phyloP scores from a whole-genome alignment of 768 basidiomycete species.

The Suillus fuscotomentosus region DNA sequence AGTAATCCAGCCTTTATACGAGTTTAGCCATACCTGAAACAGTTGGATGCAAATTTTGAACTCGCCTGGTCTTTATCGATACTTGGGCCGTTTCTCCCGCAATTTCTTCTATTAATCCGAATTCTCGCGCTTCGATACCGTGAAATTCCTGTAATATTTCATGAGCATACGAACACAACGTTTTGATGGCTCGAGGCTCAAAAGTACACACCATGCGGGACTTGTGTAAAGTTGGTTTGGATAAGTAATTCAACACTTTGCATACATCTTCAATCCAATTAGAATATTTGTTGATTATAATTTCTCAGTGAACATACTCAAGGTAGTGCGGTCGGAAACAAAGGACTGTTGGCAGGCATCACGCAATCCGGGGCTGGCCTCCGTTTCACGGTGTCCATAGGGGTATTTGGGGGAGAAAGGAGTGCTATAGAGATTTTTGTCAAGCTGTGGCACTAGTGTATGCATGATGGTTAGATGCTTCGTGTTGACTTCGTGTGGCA shows the following conservation, averaged over 20 bases:
- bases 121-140: background rate
- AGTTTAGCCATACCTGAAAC: background rate
- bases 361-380: background rate
- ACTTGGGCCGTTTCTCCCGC: background rate
- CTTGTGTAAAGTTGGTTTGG: background rate
- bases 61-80: background rate
- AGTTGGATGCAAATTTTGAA: background rate
- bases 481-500: background rate
- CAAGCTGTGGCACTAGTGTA: too few relatives aligned
- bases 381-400: slow-evolving; percentile 1
- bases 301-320: background rate
- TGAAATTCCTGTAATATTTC: background rate
- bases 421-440: background rate
- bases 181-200: background rate
- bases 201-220: background rate
- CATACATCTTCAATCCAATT: background rate
- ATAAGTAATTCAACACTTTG: background rate
- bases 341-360: background rate
- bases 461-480: background rate
- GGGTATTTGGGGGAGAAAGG: slow-evolving; percentile 23
- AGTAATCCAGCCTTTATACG: too few relatives aligned
- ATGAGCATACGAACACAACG: background rate
- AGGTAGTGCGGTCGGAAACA: background rate
- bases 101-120: background rate
- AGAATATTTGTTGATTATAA: background rate